A percentile compares a stretch with the other conserved stretches of the same genome.
Evolutionary conservation across 495 filamentous ascomycete genomes (phyloP).

Genomic region (Sporormia fimetaria): DNA sequence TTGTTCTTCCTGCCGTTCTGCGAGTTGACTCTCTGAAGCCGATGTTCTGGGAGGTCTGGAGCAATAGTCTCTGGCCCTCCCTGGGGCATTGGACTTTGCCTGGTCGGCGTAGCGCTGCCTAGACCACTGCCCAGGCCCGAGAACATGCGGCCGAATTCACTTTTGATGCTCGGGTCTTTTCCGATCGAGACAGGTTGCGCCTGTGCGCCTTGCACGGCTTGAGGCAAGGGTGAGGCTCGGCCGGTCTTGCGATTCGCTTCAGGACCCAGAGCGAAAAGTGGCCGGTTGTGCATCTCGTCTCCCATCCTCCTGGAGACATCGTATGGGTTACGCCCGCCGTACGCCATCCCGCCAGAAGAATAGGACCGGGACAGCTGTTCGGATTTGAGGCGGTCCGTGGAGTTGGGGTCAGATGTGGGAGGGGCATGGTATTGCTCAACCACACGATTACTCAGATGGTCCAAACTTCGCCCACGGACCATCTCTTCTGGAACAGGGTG

Average conservation of each 20-base stretch:
- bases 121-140: slow-evolving; percentile 81
- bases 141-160: slow-evolving; percentile 84
- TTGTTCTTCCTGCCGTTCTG: slow-evolving; percentile 46
- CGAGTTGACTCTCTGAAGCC: slow-evolving; percentile 34
- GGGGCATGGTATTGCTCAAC: slow-evolving; percentile 21
- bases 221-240: slow-evolving; percentile 66
- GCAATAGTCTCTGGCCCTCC: slow-evolving; percentile 9
- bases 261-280: slow-evolving; percentile 41
- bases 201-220: slow-evolving; percentile 87
- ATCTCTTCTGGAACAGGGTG: slow-evolving; percentile 13
- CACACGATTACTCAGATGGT: slow-evolving; percentile 13
- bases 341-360: slow-evolving; percentile 13
- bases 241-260: slow-evolving; percentile 53
- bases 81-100: slow-evolving; percentile 39
- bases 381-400: slow-evolving; percentile 13
- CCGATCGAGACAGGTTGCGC: slow-evolving; percentile 61
- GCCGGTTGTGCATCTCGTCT: slow-evolving; percentile 25
- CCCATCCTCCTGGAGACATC: slow-evolving; percentile 21
- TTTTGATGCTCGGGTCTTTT: slow-evolving; percentile 77
- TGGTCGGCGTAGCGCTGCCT: slow-evolving; percentile 47
- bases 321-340: slow-evolving; percentile 13
- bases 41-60: slow-evolving; percentile 10
- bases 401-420: slow-evolving; percentile 22
- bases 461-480: slow-evolving; percentile 18
- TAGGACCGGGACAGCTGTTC: slow-evolving; percentile 22